Evolutionary conservation across 1,284 basidiomycete species (phyloP).

Genomic region (Puccinia horiana): DNA sequence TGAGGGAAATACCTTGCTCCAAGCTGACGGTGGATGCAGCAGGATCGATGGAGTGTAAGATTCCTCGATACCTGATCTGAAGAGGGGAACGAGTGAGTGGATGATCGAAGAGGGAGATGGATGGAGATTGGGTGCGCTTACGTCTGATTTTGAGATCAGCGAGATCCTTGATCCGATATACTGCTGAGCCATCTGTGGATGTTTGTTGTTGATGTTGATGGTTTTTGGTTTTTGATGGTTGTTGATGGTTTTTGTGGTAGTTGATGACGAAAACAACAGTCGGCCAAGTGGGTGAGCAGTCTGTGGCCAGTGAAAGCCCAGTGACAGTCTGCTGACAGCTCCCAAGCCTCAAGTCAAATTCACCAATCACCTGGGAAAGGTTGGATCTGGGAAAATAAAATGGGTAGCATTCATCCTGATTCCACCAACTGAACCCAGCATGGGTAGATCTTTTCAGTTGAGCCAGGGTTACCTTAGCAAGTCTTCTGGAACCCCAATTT

Average conservation of each 20-base stretch:
- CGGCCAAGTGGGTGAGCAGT: not conserved
- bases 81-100: not conserved
- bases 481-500: too few species aligned
- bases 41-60: slow-evolving; percentile 55
- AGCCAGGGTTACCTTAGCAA: too few species aligned
- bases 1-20: slow-evolving; percentile 49
- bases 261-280: not conserved
- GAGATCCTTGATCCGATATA: slow-evolving; percentile 54
- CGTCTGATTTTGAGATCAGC: slow-evolving; percentile 54
- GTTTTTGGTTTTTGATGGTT: not conserved
- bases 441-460: too few species aligned
- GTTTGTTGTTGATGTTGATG: not conserved
- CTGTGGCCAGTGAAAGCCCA: too few species aligned
- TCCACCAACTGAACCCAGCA: too few species aligned
- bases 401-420: too few species aligned
- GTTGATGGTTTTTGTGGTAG: not conserved
- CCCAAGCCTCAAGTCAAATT: too few species aligned
- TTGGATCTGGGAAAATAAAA: too few species aligned
- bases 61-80: slow-evolving; percentile 52
- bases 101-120: not conserved
- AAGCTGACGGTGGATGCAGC: slow-evolving; percentile 55
- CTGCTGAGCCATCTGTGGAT: slow-evolving; percentile 52
- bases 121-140: slow-evolving; percentile 37
- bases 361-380: too few species aligned
- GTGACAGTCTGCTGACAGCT: too few species aligned